Conservation (phyloP, 208 protist species). For the Crithidia thermophila region DNA sequence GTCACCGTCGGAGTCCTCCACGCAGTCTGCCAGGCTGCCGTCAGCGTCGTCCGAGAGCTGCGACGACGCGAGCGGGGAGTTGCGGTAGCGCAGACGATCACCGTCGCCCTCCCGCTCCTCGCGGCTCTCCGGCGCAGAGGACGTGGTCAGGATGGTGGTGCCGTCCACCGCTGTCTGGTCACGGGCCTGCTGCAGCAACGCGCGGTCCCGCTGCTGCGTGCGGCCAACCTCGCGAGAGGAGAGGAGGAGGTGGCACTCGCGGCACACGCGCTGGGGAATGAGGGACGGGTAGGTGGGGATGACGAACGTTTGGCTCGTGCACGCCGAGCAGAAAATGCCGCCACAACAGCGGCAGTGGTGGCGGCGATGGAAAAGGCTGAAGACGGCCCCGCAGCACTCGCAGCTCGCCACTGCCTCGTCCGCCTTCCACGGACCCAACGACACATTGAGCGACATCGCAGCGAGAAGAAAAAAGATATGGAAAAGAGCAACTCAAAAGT, state of each 20-base stretch:
- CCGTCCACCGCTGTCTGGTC: background rate
- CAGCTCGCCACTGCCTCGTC: conserved; percentile 29
- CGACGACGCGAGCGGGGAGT: background rate
- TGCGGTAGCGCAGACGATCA: no score
- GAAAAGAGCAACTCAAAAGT: background rate
- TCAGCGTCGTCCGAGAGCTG: conserved; percentile 4
- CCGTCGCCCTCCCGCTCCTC: background rate
- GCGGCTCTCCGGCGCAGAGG: background rate
- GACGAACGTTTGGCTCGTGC: conserved; percentile 25
- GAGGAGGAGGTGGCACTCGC: conserved; percentile 21
- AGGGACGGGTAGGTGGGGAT: conserved; percentile 25
- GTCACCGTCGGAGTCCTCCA: background rate
- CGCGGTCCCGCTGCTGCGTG: conserved; percentile 7
- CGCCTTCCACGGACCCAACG: conserved; percentile 35
- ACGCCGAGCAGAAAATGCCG: conserved; percentile 50
- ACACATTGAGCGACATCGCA: conserved; percentile 19
- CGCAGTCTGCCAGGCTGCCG: background rate
- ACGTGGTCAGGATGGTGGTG: background rate
- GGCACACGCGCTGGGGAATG: conserved; percentile 54
- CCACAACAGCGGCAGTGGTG: conserved; percentile 47
- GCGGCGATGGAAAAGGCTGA: conserved; percentile 37
- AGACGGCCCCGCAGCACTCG: conserved; percentile 32
- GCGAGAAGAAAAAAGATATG: conserved; percentile 11
- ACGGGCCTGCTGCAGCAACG: background rate
- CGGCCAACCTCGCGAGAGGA: conserved; percentile 4